Evolutionary conservation across 169 alveolate species (phyloP).

Genomic region (Plasmodium reichenowi): DNA sequence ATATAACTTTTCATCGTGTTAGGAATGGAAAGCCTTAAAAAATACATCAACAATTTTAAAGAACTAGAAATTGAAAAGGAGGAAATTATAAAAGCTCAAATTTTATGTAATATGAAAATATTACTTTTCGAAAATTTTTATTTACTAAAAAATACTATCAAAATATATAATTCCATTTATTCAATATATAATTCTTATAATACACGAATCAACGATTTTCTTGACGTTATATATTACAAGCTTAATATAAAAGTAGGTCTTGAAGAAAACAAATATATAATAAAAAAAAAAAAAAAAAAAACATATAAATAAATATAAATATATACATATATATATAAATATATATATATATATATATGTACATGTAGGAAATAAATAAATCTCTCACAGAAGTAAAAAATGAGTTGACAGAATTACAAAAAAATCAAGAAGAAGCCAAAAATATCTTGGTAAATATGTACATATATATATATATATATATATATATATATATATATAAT

Average conservation of each 20-base stretch:
- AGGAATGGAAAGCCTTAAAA: slow-evolving; percentile 73
- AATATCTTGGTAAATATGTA: slow-evolving; percentile 26
- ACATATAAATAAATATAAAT: background rate
- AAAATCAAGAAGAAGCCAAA: slow-evolving; percentile 46
- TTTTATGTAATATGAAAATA: slow-evolving; percentile 74
- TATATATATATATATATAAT: background rate
- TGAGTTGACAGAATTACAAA: slow-evolving; percentile 51
- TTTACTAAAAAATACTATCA: slow-evolving; percentile 61
- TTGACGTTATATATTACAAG: slow-evolving; percentile 68
- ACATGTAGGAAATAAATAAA: slow-evolving; percentile 62
- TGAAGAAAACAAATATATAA: background rate
- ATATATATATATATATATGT: background rate
- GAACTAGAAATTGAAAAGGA: slow-evolving; percentile 60
- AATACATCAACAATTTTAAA: slow-evolving; percentile 67
- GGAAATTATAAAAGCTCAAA: slow-evolving; percentile 74
- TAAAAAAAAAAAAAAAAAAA: too few species aligned
- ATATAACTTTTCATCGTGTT: background rate
- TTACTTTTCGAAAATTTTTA: slow-evolving; percentile 57
- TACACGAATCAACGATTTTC: slow-evolving; percentile 63
- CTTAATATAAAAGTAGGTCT: slow-evolving; percentile 56
- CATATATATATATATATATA: background rate
- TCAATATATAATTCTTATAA: slow-evolving; percentile 57
- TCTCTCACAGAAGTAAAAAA: slow-evolving; percentile 57
- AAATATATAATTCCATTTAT: slow-evolving; percentile 68
- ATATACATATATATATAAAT: background rate